These are phyloP conservation scores for Colletotrichum horii DNA, from an alignment of 2,329 filamentous ascomycete species.

Conservation along the genomic window DNA sequence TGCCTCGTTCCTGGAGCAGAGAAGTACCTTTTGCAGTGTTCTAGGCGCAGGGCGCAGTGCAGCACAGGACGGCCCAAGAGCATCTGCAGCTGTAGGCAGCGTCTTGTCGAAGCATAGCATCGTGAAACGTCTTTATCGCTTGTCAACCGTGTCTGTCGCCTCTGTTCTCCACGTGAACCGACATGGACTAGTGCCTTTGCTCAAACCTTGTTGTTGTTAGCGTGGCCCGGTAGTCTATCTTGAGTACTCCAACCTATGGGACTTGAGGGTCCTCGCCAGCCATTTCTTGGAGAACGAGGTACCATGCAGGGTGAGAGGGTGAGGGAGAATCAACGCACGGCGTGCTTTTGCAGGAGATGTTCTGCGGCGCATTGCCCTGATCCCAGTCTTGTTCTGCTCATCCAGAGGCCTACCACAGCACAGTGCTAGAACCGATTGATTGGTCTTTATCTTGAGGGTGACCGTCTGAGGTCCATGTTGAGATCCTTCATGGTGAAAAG, in stretches of 20 bases:
- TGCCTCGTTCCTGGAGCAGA: not conserved
- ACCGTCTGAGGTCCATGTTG: not conserved
- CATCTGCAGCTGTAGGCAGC: not conserved
- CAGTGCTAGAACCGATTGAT: not conserved
- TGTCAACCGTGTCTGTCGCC: slow-evolving; percentile 10
- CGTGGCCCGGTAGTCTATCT: slow-evolving; percentile 5
- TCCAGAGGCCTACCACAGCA: not conserved
- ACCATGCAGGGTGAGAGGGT: not conserved
- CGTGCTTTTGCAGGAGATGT: not conserved
- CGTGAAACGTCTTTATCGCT: slow-evolving; percentile 15
- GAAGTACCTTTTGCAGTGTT: not conserved
- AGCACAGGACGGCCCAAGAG: slow-evolving; percentile 6
- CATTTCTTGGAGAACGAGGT: not conserved
- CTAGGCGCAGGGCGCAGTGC: slow-evolving; percentile 5
- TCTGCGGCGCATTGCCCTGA: not conserved
- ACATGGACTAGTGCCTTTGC: slow-evolving; percentile 6
- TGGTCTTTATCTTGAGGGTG: not conserved
- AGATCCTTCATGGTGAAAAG: not conserved
- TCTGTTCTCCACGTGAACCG: slow-evolving; percentile 14
- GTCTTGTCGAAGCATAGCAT: slow-evolving; percentile 9
- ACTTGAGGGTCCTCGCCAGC: not conserved
- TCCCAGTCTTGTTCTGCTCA: not conserved
- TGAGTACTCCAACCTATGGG: not conserved
- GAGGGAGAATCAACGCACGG: not conserved
- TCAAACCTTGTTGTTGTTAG: slow-evolving; percentile 8